phyloP scores from a whole-genome alignment of 2,329 filamentous ascomycete species.

The Fusarium temperatum region DNA sequence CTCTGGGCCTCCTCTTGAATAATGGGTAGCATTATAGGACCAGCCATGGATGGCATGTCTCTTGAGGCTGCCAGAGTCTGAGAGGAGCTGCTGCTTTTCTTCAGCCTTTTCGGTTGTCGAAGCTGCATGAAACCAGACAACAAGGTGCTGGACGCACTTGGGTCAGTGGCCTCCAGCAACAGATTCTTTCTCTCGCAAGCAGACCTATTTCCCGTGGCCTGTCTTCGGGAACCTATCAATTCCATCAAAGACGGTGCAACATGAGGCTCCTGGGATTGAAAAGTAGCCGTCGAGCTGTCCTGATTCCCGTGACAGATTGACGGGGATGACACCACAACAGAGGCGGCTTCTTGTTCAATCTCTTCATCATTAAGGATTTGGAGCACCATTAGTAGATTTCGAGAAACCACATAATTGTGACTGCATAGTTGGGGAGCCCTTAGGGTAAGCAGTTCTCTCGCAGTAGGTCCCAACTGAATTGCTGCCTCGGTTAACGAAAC shows the following conservation, averaged over 20 bases:
- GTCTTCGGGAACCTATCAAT: background rate
- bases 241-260: background rate
- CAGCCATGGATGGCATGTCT: background rate
- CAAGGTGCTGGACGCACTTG: conserved; percentile 41
- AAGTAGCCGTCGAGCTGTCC: background rate
- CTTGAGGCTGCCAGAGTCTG: background rate
- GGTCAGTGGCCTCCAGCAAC: conserved; percentile 26
- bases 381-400: conserved; percentile 14
- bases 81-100: background rate
- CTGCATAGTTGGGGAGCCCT: conserved; percentile 24
- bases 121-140: conserved; percentile 47
- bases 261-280: background rate
- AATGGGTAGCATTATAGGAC: background rate
- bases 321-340: too few relatives aligned
- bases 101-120: conserved; percentile 40
- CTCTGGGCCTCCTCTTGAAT: background rate
- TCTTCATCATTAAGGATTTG: conserved; percentile 32
- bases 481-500: conserved; percentile 23
- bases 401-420: conserved; percentile 13
- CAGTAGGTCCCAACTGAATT: background rate
- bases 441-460: conserved; percentile 21
- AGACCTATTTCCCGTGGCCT: background rate
- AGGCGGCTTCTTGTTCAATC: conserved; percentile 25
- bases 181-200: background rate
- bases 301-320: background rate